Evolutionary conservation across 1,139 yeast genomes (phyloP), one percentile per base, ranked within the genome.

Genomic region (Nakaseomyces glabratus): DNA sequence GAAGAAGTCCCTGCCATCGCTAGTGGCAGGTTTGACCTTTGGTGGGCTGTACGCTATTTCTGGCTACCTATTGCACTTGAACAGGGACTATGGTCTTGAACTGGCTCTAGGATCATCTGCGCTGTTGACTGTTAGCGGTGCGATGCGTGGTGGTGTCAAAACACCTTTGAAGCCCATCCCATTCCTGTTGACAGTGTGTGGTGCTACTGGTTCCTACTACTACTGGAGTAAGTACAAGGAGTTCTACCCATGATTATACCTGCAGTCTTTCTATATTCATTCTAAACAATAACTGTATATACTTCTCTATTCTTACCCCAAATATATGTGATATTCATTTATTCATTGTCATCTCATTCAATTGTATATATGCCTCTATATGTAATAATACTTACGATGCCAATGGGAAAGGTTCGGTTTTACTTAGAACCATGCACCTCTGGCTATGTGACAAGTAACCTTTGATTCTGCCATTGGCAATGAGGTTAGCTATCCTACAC

Each of bases 361-460:
- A 7, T 10, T 23, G 13, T 23, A 23, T 23, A 23, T 23, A 23
- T 23, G 11, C 11, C n/a, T n/a, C n/a, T n/a, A 26, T 5, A 17
- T 17, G 12, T 11, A 13, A 28, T 20, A 20, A 33, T 33, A 22
- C 21, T 15, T 23, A 17, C 18, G 13, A 15, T 21, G 23, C 12
- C 14, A 20, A 29, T 39, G 93, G 93, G 52, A 88, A 88, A 3
- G 95, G 78, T 20, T 72, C 72, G 18, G 67, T 71, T 54, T 80
- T 82, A 46, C 93, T 79, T 38, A 88, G 60, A 11, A 88, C 95
- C 19, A 86, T 63, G 40, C 82, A 80, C 36, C 73, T 65, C 47
- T 81, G 74, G 11, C 75, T 71, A 51, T 84, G 93, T 6, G 94
- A 81, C 16, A 88, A 61, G 56, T 86, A 88, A 1, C 96, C 97